Base-by-base conservation (phyloP, 2,329 filamentous ascomycete genomes). In the Aspergillus pseudonomiae region DNA sequence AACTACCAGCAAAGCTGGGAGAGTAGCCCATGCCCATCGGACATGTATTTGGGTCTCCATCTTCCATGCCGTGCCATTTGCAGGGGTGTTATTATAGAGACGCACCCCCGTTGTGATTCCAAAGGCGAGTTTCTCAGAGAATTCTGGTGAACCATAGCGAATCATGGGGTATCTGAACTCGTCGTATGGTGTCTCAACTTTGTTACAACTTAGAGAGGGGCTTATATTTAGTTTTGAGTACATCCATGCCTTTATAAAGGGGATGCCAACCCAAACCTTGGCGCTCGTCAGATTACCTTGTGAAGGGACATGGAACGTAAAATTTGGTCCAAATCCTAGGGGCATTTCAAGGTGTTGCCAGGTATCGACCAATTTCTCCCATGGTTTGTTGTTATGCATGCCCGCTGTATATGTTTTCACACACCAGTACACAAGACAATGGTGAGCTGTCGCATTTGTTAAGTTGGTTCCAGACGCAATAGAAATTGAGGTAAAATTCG, bases 31-130 rank as follows among this genome's bases (percentile, higher is more conserved):
- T 24, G 24, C 48, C 48, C 48, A 52, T 32, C 48, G 11, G 48
- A 52, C 48, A 12, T n/a, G 48, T 28, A 52, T 52, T 52, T 52
- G 48, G 24, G 48, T 52, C n/a, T 52, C 48, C 48, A 52, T 52
- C 28, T 28, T 52, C 28, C 28, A 28, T 52, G 48, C 28, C 6
- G 48, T 52, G 5, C 48, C 24, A 24, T 2, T 16, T 32, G 21
- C 28, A 32, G 24, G 24, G n/a, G 24, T 52, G 24, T 19, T 52
- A 30, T 52, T 52, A 52, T 30, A 52, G 14, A 52, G 48, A 28
- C 48, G 48, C 19, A 19, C 26, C 16, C 48, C 48, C 11, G 48
- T 32, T 52, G 48, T 32, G 24, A 52, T 16, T 11, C 48, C 48
- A 4, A 4, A 6, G 28, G 48, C 48, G 16, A 52, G 48, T 12